Evolutionary conservation across 2,329 filamentous ascomycete species (phyloP), one percentile per base, ranked within the genome.

Genomic region (Neopestalotiopsis rosae): DNA sequence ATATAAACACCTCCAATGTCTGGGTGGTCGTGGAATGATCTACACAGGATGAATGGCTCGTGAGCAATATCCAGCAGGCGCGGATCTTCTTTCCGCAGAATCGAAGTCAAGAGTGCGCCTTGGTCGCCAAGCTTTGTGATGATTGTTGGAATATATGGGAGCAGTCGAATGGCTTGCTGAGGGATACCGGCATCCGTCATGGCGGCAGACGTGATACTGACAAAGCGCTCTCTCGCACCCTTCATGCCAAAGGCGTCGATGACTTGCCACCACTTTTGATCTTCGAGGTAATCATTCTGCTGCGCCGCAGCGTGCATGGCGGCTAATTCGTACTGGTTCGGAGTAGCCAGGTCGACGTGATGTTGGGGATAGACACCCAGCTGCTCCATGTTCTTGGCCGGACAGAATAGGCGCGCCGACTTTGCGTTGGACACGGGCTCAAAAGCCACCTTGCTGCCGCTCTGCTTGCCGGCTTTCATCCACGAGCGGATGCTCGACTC

Each of bases 361-460:
- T 91, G 81, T 24, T 81, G 78, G 1, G 88, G 94, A 82, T 84
- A 95, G 69, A 87, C 80, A 13, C 80, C 78, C 30, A 88, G 79
- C 28, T 79, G 77, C 20, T 81, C 78, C 17, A 81, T 75, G 12
- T 77, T 80, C 38, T 76, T 78, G 45, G 72, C 62, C 67, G 77
- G 72, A 34, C 81, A 81, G 81, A 96, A 97, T 5, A 95, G 84
- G 9, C 89, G 86, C 61, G 87, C 84, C 4, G 93, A 89, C 83
- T 98, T 99, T 69, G 89, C 90, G 1, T 88, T 90, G 1, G 94
- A 97, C 6, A 98, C 96, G 1, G 96, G 95, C 80, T 98, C 96
- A 76, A 95, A 97, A 13, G 92, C 92, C 5, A 95, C 86, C 24
- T 85, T 86, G 17, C 88, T 86, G 4, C 83, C 79, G 69, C 88